A percentile compares a stretch with the other conserved stretches of the same genome.
These are phyloP conservation scores for Kockiozyma suomiensis DNA, from an alignment of 805 yeast genomes.

Conservation along the genomic window DNA sequence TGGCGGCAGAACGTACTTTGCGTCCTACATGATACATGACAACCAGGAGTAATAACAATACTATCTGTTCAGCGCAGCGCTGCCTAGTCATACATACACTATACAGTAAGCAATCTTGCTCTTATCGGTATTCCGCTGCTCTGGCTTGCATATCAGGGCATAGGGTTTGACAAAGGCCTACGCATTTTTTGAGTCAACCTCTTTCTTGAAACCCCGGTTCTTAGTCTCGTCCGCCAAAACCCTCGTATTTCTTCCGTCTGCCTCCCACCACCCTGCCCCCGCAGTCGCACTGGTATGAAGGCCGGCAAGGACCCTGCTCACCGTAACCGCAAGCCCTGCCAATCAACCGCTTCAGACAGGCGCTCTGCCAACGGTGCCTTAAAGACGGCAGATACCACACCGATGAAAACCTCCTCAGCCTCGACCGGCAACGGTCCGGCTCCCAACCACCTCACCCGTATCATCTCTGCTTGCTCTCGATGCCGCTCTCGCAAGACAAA, in stretches of 20 bases:
- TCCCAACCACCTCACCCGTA: constrained; percentile 31
- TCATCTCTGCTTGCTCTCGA: constrained; percentile 79
- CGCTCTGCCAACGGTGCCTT: constrained; percentile 4
- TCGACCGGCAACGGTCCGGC: constrained; percentile 32
- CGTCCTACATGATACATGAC: too few relatives aligned
- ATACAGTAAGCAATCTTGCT: too few relatives aligned
- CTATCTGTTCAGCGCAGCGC: not conserved
- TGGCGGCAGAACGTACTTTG: too few relatives aligned
- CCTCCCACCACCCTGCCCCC: not conserved
- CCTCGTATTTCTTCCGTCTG: not conserved
- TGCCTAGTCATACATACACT: too few relatives aligned
- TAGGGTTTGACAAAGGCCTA: not conserved
- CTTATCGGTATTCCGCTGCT: not conserved
- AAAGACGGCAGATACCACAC: not conserved
- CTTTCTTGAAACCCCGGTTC: not conserved
- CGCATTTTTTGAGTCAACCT: too few relatives aligned
- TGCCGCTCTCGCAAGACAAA: constrained; percentile 69
- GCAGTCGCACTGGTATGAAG: constrained; percentile 10
- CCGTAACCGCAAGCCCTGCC: constrained; percentile 10
- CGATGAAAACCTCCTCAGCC: constrained; percentile 22
- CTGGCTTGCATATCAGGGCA: not conserved
- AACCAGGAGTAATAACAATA: too few relatives aligned
- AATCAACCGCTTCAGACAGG: not conserved
- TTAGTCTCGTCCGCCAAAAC: not conserved
- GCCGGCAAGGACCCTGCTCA: constrained; percentile 9